Evolutionary conservation across 2,329 filamentous ascomycete genomes (phyloP).

Genomic region (Pleurostoma richardsiae): DNA sequence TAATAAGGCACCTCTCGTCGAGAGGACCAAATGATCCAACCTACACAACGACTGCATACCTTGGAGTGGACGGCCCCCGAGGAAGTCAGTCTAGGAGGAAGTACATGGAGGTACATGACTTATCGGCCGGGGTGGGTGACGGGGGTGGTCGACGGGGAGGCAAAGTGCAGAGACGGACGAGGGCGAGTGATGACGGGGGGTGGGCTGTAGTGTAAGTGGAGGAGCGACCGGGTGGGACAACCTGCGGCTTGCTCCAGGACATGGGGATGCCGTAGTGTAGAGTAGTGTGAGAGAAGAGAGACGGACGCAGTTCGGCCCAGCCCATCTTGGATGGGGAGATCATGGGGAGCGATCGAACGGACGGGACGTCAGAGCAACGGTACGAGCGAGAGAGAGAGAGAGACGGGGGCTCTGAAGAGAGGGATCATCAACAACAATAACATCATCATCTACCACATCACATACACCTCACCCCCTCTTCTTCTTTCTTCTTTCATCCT

Average conservation of each 20-base stretch:
- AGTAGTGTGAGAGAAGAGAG: too few species aligned
- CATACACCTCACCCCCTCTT: background rate
- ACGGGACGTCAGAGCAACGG: background rate
- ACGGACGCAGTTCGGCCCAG: background rate
- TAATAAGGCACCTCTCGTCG: background rate
- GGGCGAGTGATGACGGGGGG: slow-evolving; percentile 5
- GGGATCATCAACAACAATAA: too few species aligned
- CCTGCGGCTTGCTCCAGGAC: background rate
- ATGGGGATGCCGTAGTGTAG: too few species aligned
- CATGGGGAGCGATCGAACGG: background rate
- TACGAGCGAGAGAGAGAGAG: too few species aligned
- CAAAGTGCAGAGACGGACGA: slow-evolving; percentile 1
- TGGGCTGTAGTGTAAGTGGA: slow-evolving; percentile 6
- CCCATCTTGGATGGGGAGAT: slow-evolving; percentile 2
- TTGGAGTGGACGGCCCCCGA: background rate
- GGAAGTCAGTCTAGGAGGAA: background rate
- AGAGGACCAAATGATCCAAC: slow-evolving; percentile 5
- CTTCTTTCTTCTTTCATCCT: background rate
- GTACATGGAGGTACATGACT: slow-evolving; percentile 12
- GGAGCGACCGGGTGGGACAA: background rate
- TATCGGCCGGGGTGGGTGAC: slow-evolving; percentile 4
- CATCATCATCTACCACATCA: too few species aligned
- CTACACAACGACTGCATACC: background rate
- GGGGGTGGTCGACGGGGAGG: slow-evolving; percentile 1
- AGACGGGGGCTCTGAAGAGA: too few species aligned